Evolutionary conservation across 2,329 filamentous ascomycete genomes (phyloP).

Genomic region (Bimuria novae-zelandiae): DNA sequence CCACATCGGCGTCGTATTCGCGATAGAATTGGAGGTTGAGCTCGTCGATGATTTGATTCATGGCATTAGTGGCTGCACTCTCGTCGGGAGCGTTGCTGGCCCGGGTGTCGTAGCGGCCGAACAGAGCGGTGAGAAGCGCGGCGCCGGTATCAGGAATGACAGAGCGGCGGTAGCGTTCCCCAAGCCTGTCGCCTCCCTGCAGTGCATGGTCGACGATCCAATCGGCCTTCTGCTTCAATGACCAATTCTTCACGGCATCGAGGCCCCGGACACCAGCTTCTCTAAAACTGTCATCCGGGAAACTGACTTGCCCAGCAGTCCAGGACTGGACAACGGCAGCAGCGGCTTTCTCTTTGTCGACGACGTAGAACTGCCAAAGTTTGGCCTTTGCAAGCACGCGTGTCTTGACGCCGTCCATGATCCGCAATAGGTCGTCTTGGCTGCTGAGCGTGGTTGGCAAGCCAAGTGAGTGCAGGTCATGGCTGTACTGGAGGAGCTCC

Average conservation of each 20-base stretch:
- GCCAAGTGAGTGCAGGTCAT: constrained; percentile 66
- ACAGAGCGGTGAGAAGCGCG: constrained; percentile 67
- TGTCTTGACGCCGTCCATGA: constrained; percentile 84
- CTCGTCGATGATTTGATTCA: constrained; percentile 71
- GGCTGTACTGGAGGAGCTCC: constrained; percentile 69
- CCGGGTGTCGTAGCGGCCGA: constrained; percentile 68
- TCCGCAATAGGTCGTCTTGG: constrained; percentile 72
- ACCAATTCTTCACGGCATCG: constrained; percentile 58
- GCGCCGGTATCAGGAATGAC: constrained; percentile 73
- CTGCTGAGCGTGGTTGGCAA: constrained; percentile 75
- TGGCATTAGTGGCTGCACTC: constrained; percentile 59
- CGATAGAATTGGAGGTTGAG: constrained; percentile 87
- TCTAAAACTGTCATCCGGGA: constrained; percentile 59
- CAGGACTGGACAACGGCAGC: constrained; percentile 73
- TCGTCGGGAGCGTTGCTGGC: constrained; percentile 55
- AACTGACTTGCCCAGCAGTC: constrained; percentile 63
- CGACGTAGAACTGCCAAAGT: constrained; percentile 91
- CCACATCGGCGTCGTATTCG: constrained; percentile 85
- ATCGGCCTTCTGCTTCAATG: constrained; percentile 62
- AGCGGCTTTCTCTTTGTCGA: constrained; percentile 76
- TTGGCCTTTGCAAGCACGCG: constrained; percentile 77
- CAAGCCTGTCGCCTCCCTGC: constrained; percentile 71
- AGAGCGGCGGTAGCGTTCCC: constrained; percentile 75
- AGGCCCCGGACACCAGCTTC: constrained; percentile 55
- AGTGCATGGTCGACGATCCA: constrained; percentile 74